Evolutionary conservation across 257 asterid species (phyloP).

Genomic region (Datura wrightii): DNA sequence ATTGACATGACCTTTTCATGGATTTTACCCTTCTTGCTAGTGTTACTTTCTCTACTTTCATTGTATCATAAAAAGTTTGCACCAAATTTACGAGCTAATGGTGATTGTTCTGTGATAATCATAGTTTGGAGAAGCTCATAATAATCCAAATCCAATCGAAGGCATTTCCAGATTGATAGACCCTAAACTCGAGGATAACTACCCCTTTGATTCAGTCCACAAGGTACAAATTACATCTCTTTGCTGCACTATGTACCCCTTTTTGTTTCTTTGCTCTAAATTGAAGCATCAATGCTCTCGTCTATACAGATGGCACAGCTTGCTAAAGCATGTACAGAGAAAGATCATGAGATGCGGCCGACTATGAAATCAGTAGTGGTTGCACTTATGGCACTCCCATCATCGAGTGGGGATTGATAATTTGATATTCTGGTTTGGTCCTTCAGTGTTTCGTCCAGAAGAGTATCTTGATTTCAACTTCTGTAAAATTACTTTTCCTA

Average conservation of each 20-base stretch:
- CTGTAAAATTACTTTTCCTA: background rate
- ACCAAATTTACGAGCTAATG: background rate
- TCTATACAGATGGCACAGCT: constrained; percentile 70
- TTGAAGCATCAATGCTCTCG: background rate
- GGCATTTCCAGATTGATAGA: constrained; percentile 64
- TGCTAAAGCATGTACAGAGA: constrained; percentile 83
- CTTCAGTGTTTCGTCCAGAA: background rate
- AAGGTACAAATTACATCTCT: constrained; percentile 49
- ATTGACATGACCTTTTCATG: background rate
- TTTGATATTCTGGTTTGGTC: constrained; percentile 40
- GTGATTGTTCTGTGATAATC: constrained; percentile 20
- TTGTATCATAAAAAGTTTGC: background rate
- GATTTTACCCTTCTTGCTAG: background rate
- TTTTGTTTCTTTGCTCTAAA: background rate
- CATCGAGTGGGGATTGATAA: constrained; percentile 45
- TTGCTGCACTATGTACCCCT: background rate
- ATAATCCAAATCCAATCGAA: constrained; percentile 56
- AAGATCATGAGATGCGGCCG: constrained; percentile 76
- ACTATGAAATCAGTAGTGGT: constrained; percentile 88
- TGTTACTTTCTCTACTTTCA: background rate
- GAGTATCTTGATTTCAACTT: background rate
- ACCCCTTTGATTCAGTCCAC: constrained; percentile 66
- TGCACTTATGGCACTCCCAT: constrained; percentile 82
- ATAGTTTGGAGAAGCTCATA: constrained; percentile 81
- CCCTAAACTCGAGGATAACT: constrained; percentile 74